phyloP scores from a whole-genome alignment of 208 protist species.

The Trypanosomatidae sp. region DNA sequence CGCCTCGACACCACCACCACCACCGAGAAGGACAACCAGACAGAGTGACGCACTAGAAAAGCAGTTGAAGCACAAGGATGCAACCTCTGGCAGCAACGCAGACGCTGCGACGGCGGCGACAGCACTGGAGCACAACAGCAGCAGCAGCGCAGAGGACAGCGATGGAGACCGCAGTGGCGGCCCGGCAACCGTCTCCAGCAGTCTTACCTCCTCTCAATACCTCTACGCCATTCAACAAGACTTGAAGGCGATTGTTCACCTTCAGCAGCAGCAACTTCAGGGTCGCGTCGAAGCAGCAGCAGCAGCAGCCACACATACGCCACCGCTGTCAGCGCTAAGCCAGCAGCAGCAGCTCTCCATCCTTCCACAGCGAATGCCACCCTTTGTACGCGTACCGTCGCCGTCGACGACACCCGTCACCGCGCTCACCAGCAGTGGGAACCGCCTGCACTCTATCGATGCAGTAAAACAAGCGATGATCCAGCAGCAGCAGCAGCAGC shows the following conservation, averaged over 20 bases:
- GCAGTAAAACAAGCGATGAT: not conserved
- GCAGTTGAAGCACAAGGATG: no score
- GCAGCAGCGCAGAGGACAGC: no score
- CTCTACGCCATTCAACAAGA: conserved; percentile 29
- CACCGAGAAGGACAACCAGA: no score
- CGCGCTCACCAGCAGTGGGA: not conserved
- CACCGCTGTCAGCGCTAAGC: not conserved
- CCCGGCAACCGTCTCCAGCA: conserved; percentile 1
- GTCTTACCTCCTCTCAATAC: conserved; percentile 29
- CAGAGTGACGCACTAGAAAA: no score
- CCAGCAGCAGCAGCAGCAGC: conserved; percentile 4
- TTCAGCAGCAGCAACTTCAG: conserved; percentile 27
- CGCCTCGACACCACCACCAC: no score
- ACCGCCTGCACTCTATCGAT: conserved; percentile 8
- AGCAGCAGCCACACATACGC: no score
- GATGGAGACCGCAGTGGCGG: no score
- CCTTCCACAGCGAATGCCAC: no score
- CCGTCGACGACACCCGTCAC: not conserved
- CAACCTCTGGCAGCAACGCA: no score
- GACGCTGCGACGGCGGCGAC: no score
- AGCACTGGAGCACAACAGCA: not conserved
- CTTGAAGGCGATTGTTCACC: conserved; percentile 19
- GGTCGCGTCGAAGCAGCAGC: no score
- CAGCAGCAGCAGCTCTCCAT: not conserved
- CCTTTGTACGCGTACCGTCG: not conserved